Evolutionary conservation across 2,329 filamentous ascomycete genomes (phyloP).

Genomic region (Paecilomyces variotii): DNA sequence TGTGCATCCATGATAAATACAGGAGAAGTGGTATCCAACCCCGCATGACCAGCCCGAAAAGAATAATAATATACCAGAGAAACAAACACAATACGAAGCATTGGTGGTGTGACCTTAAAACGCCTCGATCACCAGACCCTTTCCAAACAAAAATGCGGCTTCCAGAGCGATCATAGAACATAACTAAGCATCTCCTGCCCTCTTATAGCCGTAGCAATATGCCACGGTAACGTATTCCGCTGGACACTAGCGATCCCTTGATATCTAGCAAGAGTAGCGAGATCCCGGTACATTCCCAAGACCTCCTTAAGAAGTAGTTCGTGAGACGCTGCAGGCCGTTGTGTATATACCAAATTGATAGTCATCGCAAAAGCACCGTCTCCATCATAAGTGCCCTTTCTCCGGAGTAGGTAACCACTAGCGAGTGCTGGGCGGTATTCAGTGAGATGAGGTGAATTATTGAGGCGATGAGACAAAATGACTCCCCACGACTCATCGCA

Average conservation of each 20-base stretch:
- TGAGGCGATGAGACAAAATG: slow-evolving; percentile 44
- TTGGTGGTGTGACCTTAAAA: not conserved
- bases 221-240: slow-evolving; percentile 39
- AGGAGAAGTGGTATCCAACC: not conserved
- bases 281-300: slow-evolving; percentile 37
- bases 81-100: not conserved
- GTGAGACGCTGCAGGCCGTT: slow-evolving; percentile 19
- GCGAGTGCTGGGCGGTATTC: slow-evolving; percentile 35
- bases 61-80: not conserved
- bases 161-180: slow-evolving; percentile 22
- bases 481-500: slow-evolving; percentile 54
- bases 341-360: slow-evolving; percentile 34
- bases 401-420: slow-evolving; percentile 42
- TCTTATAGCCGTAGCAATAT: slow-evolving; percentile 38
- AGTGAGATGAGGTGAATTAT: slow-evolving; percentile 32
- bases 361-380: slow-evolving; percentile 35
- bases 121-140: not conserved
- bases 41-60: not conserved
- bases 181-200: slow-evolving; percentile 35
- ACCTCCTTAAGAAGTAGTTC: slow-evolving; percentile 34
- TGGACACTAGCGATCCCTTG: slow-evolving; percentile 35
- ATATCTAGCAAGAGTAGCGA: slow-evolving; percentile 34
- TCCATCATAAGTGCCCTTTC: slow-evolving; percentile 31
- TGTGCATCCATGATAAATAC: not conserved
- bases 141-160: not conserved